phyloP scores from a whole-genome alignment of 306 rosid genomes.

The Begonia fuchsioides region DNA sequence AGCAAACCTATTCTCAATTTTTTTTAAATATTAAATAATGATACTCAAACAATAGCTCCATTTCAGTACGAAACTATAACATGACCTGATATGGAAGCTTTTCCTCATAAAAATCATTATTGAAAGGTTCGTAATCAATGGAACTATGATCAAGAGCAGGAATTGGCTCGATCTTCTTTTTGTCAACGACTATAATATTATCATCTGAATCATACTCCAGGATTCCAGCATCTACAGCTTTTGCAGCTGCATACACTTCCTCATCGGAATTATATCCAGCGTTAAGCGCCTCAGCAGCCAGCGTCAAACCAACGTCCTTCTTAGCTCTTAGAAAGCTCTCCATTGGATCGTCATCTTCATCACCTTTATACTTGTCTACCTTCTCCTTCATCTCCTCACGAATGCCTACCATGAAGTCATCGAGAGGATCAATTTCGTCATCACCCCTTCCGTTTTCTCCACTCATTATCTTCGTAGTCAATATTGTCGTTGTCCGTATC shows the following conservation, averaged over 20 bases:
- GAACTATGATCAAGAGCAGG: slow-evolving; percentile 72
- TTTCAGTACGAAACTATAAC: background rate
- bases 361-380: slow-evolving; percentile 60
- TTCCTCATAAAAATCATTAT: slow-evolving; percentile 88
- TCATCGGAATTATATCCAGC: slow-evolving; percentile 94
- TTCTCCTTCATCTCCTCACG: slow-evolving; percentile 75
- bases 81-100: slow-evolving; percentile 67
- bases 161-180: slow-evolving; percentile 82
- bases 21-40: too few relatives aligned
- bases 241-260: slow-evolving; percentile 98
- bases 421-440: slow-evolving; percentile 76
- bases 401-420: slow-evolving; percentile 93
- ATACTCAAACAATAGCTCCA: too few relatives aligned
- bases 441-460: slow-evolving; percentile 11
- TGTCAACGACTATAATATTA: slow-evolving; percentile 60
- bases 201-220: slow-evolving; percentile 91
- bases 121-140: slow-evolving; percentile 71
- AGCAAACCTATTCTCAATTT: too few relatives aligned
- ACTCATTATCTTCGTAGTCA: slow-evolving; percentile 6
- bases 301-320: slow-evolving; percentile 70
- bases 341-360: slow-evolving; percentile 81
- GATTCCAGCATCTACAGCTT: slow-evolving; percentile 87
- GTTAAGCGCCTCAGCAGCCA: slow-evolving; percentile 73
- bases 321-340: slow-evolving; percentile 84
- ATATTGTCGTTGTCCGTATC: slow-evolving; percentile 31